phyloP scores from a whole-genome alignment of 441 rosid genomes.

The Aquilaria agallochum region DNA sequence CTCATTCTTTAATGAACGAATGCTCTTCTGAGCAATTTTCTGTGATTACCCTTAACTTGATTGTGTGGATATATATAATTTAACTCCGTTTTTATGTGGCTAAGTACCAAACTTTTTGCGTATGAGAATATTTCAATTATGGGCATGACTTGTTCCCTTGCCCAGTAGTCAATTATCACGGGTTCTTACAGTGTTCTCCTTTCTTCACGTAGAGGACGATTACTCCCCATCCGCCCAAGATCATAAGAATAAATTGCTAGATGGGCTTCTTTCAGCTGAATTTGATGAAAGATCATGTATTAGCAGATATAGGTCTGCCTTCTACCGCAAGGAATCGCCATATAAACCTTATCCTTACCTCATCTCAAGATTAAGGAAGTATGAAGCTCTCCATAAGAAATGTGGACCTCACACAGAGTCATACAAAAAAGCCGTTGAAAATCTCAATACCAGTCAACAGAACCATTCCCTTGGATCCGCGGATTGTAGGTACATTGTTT shows the following conservation, averaged over 20 bases:
- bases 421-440: constrained; percentile 36
- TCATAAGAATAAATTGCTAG: constrained; percentile 27
- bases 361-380: constrained; percentile 42
- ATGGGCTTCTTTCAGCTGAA: constrained; percentile 42
- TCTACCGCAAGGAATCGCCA: constrained; percentile 25
- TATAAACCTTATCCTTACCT: constrained; percentile 41
- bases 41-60: too few relatives aligned
- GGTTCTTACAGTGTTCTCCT: background rate
- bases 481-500: constrained; percentile 47
- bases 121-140: background rate
- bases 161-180: too few relatives aligned
- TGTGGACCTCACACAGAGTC: constrained; percentile 52
- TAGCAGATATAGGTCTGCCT: constrained; percentile 42
- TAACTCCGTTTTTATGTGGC: background rate
- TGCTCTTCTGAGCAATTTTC: too few relatives aligned
- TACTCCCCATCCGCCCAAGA: constrained; percentile 12
- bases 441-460: constrained; percentile 24
- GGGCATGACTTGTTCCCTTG: background rate
- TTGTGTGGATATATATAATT: too few relatives aligned
- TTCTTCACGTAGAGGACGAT: constrained; percentile 13
- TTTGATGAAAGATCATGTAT: constrained; percentile 43
- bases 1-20: too few relatives aligned
- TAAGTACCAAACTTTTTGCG: background rate
- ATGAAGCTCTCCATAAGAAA: constrained; percentile 51
- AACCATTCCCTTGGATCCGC: constrained; percentile 8